These are phyloP conservation scores for Ajuga chamaepitys DNA, from an alignment of 257 asterid genomes.

Conservation along the genomic window DNA sequence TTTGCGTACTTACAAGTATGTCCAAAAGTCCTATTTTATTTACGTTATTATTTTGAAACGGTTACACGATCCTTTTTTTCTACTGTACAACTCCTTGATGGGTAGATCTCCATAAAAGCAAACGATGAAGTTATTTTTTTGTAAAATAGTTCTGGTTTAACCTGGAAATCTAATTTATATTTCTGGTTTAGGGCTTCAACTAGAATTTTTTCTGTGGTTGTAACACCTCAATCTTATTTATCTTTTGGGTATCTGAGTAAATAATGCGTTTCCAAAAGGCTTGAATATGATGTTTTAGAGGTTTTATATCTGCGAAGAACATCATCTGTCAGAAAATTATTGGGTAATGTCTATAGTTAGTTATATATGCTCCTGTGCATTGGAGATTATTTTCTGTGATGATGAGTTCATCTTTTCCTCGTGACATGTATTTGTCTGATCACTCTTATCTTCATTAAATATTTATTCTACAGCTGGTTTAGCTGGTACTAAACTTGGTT, in stretches of 20 bases:
- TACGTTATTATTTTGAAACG: too few species aligned
- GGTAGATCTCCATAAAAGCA: too few species aligned
- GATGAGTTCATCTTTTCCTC: not conserved
- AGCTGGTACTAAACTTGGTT: conserved; percentile 13
- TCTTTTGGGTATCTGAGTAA: not conserved
- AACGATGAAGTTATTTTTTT: not conserved
- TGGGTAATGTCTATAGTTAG: not conserved
- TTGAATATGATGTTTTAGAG: not conserved
- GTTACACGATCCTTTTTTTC: not conserved
- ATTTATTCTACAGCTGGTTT: conserved; percentile 7
- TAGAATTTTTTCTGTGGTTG: not conserved
- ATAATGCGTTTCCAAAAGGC: not conserved
- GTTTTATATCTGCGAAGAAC: not conserved
- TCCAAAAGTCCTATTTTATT: not conserved
- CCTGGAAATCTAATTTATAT: not conserved
- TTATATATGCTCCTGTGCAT: not conserved
- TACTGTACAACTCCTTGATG: too few species aligned
- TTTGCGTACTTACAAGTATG: not conserved
- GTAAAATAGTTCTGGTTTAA: not conserved
- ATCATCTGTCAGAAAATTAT: not conserved
- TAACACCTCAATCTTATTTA: not conserved
- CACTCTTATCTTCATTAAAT: not conserved
- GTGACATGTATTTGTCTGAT: not conserved
- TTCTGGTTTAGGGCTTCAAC: not conserved
- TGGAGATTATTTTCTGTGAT: not conserved